These are phyloP conservation scores for Psilocybe subaeruginosa DNA, from an alignment of 768 basidiomycete genomes.

Conservation along the genomic window DNA sequence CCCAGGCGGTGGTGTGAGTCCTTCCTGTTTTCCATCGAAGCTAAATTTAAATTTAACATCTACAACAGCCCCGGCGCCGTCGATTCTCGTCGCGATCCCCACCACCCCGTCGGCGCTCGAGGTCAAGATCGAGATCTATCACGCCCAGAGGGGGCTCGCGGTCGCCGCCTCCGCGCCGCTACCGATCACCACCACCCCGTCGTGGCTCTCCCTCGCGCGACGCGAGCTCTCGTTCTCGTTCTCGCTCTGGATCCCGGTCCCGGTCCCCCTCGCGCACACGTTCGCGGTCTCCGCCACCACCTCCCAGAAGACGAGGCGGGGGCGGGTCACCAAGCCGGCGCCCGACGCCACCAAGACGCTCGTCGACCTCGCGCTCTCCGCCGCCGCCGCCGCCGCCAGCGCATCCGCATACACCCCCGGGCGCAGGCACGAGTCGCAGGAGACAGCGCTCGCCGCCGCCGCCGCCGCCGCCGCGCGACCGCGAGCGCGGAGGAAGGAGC, in stretches of 20 bases:
- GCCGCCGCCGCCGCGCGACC: slow-evolving; percentile 37
- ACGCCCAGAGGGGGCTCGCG: slow-evolving; percentile 31
- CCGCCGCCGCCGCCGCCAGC: background rate
- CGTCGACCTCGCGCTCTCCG: slow-evolving; percentile 45
- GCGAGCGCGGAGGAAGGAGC: slow-evolving; percentile 34
- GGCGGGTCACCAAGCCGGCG: slow-evolving; percentile 22
- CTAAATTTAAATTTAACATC: background rate
- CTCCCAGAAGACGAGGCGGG: slow-evolving; percentile 18
- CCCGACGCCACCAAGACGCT: slow-evolving; percentile 39
- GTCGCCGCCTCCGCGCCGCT: slow-evolving; percentile 35
- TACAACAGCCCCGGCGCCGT: slow-evolving; percentile 38
- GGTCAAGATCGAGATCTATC: slow-evolving; percentile 42
- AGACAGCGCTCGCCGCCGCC: slow-evolving; percentile 37
- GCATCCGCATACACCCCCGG: no score
- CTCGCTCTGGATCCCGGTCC: slow-evolving; percentile 29
- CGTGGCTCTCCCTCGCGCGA: slow-evolving; percentile 32
- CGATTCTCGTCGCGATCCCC: slow-evolving; percentile 47
- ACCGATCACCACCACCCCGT: slow-evolving; percentile 36
- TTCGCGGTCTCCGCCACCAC: slow-evolving; percentile 45
- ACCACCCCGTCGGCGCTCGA: slow-evolving; percentile 50
- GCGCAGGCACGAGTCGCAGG: background rate
- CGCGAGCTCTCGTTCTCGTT: slow-evolving; percentile 21
- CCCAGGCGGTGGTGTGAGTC: slow-evolving; percentile 28
- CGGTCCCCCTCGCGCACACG: slow-evolving; percentile 46
- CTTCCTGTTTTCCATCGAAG: slow-evolving; percentile 12